Base-by-base conservation (phyloP, 306 rosid genomes). In the Malus sylvestris region DNA sequence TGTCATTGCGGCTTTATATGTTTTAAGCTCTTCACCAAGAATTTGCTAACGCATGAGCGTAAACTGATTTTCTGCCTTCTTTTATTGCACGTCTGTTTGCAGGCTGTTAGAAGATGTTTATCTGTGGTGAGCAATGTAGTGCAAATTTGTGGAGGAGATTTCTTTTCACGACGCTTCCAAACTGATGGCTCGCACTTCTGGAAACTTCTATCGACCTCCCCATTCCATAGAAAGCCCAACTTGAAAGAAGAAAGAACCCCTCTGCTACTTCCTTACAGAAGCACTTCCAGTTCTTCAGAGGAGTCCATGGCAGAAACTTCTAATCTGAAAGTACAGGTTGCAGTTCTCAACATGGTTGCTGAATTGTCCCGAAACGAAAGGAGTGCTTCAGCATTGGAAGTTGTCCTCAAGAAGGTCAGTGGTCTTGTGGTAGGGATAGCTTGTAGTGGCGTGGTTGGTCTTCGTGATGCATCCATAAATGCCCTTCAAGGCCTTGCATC, bases 401-500 rank as follows among this genome's bases (percentile, higher is more conserved):
- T 81, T 40, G 96, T 90, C 79, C 80, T 92, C 73, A 95, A 90
- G 86, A 92, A 88, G 90, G 76, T 95, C 60, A 81, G 88, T 8
- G 93, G 97, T 74, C 79, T 90, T 10, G 92, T 85, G 14, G 97
- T 91, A 15, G 96, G 96, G 68, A 89, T 92, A 65, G 97, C 97
- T 74, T 95, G 91, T 70, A 92, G 97, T 82, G 86, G 93, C n/a
- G 79, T 95, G 59, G 76, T 68, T 58, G 96, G 92, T 73, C 97
- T 94, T 22, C 90, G 79, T 0, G 91, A 91, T 44, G 93, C 97
- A 52, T 85, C 97, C 70, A 49, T 85, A 59, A 90, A 88, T 78
- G 90, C 98, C 67, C 97, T 95, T 60, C 79, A 73, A 14, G 98
- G 97, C 33, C 89, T 95, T 77, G 96, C 97, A 15, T 89, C 85